phyloP scores from a whole-genome alignment of 2,329 filamentous ascomycete genomes.

The Didymella pomorum region DNA sequence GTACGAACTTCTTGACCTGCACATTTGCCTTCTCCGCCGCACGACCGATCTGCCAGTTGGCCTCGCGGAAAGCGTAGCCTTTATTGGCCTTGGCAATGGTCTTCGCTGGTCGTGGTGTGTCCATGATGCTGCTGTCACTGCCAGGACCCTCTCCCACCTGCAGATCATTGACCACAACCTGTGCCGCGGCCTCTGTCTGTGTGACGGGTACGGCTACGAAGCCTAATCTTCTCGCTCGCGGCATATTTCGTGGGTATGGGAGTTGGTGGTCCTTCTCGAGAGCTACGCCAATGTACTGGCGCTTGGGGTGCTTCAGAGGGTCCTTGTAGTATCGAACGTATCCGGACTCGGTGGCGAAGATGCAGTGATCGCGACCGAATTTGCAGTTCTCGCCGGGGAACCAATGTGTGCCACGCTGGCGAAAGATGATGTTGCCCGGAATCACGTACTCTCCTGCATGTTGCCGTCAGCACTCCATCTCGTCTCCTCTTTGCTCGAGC shows the following conservation, averaged over 20 bases:
- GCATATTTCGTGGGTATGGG: conserved; percentile 76
- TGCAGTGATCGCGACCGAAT: conserved; percentile 96
- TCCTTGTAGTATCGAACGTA: conserved; percentile 98
- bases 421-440: conserved; percentile 97
- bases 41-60: conserved; percentile 73
- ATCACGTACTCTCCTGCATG: conserved; percentile 84
- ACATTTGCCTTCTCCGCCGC: conserved; percentile 68
- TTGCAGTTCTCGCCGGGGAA: conserved; percentile 93
- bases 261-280: conserved; percentile 83
- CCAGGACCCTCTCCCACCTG: conserved; percentile 30
- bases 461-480: conserved; percentile 17
- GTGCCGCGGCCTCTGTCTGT: conserved; percentile 35
- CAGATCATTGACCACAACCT: conserved; percentile 31
- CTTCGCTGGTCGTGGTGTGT: conserved; percentile 43
- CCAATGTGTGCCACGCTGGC: conserved; percentile 93
- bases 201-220: conserved; percentile 65
- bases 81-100: conserved; percentile 49
- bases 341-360: conserved; percentile 82
- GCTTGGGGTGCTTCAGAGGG: conserved; percentile 78
- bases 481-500: background rate
- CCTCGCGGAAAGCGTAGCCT: conserved; percentile 70
- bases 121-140: conserved; percentile 38
- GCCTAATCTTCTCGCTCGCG: conserved; percentile 77
- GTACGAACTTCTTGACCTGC: conserved; percentile 63
- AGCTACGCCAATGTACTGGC: conserved; percentile 93